Evolutionary conservation across 345 rosid species (phyloP).

Genomic region (Sonneratia caseolaris): DNA sequence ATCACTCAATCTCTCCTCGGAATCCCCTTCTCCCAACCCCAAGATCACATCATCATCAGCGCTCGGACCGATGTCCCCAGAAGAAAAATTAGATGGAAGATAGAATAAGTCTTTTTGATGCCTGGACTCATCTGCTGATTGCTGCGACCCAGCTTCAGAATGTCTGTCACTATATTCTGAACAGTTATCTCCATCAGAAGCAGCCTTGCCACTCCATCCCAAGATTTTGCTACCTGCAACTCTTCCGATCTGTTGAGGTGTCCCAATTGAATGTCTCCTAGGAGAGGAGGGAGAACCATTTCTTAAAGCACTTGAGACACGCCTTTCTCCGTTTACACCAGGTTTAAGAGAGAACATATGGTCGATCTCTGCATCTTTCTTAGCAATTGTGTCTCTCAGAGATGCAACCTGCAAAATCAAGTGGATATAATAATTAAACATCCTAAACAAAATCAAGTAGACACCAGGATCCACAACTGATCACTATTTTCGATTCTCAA

Average conservation of each 20-base stretch:
- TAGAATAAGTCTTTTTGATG: slow-evolving; percentile 20
- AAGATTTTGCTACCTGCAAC: slow-evolving; percentile 28
- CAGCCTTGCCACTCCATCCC: slow-evolving; percentile 27
- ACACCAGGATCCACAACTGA: too few relatives aligned
- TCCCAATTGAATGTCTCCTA: slow-evolving; percentile 44
- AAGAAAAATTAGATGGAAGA: slow-evolving; percentile 30
- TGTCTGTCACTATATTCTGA: slow-evolving; percentile 56
- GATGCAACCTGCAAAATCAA: slow-evolving; percentile 48
- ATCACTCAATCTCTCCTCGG: slow-evolving; percentile 88
- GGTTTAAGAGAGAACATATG: slow-evolving; percentile 39
- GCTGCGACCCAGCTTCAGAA: slow-evolving; percentile 67
- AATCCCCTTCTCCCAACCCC: slow-evolving; percentile 61
- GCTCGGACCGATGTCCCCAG: slow-evolving; percentile 22
- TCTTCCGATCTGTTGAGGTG: slow-evolving; percentile 29
- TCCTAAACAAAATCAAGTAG: too few relatives aligned
- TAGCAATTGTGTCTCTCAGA: slow-evolving; percentile 54
- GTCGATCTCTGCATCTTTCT: slow-evolving; percentile 80
- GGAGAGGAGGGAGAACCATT: slow-evolving; percentile 50
- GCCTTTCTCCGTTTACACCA: slow-evolving; percentile 35
- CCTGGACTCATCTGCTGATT: slow-evolving; percentile 38
- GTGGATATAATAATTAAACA: not conserved
- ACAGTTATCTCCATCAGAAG: slow-evolving; percentile 53
- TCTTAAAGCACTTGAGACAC: slow-evolving; percentile 32
- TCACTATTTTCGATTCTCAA: not conserved
- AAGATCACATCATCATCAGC: slow-evolving; percentile 55